These are phyloP conservation scores for Vigna radiata DNA, from an alignment of 306 rosid genomes.

Conservation along the genomic window DNA sequence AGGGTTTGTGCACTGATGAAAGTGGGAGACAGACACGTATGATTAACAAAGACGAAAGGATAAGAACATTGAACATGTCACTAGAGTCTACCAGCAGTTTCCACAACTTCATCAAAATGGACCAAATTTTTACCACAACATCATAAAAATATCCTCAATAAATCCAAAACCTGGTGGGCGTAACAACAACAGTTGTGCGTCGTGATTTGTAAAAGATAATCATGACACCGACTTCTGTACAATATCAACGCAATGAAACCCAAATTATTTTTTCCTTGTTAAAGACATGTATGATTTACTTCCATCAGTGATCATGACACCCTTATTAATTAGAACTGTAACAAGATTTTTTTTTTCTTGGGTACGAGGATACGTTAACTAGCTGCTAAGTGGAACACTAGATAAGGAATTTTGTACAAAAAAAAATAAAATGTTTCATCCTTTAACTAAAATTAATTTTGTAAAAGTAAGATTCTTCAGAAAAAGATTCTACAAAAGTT, in stretches of 20 bases:
- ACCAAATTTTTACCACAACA: conserved; percentile 19
- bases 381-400: too few relatives aligned
- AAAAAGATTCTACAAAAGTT: not conserved
- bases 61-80: conserved; percentile 47
- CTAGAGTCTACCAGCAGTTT: conserved; percentile 42
- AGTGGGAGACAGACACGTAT: conserved; percentile 52
- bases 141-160: conserved; percentile 25
- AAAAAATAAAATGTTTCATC: not conserved
- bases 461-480: not conserved
- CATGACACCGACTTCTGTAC: conserved; percentile 13
- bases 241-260: not conserved
- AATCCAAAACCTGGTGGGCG: not conserved
- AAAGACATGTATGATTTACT: conserved; percentile 7
- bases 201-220: conserved; percentile 8
- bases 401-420: not conserved
- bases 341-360: not conserved
- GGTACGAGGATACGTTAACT: not conserved
- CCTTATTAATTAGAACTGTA: not conserved
- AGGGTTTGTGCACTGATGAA: conserved; percentile 42
- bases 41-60: conserved; percentile 44
- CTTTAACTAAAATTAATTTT: not conserved
- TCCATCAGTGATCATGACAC: not conserved
- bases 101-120: conserved; percentile 30
- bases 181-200: not conserved
- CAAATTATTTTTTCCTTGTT: not conserved